Percentiles rank a stretch among this genome's conserved stretches.
Conservation (phyloP, 805 yeast genomes). For the Alloascoidea hylecoeti region DNA sequence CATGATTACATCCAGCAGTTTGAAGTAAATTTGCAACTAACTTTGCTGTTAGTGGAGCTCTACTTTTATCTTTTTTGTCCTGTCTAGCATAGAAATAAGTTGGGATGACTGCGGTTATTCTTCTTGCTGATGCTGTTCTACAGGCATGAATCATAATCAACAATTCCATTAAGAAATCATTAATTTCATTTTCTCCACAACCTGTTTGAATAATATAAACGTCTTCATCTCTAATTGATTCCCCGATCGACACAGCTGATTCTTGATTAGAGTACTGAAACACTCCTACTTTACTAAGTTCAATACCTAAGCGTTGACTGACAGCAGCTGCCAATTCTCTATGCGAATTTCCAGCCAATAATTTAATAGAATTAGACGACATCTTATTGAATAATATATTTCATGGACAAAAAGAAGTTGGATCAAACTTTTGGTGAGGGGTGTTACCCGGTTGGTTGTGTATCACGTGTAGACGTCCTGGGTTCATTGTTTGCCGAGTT, state of each 20-base stretch:
- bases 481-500: too few relatives aligned
- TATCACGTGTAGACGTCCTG: too few relatives aligned
- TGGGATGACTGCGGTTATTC: constrained; percentile 73
- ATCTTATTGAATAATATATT: constrained; percentile 23
- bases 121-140: constrained; percentile 69
- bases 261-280: constrained; percentile 61
- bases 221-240: constrained; percentile 77
- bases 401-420: too few relatives aligned
- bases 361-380: constrained; percentile 62
- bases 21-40: constrained; percentile 71
- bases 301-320: constrained; percentile 43
- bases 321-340: constrained; percentile 59
- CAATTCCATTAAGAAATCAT: constrained; percentile 62
- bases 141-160: constrained; percentile 74
- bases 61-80: constrained; percentile 71
- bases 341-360: constrained; percentile 56
- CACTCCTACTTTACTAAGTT: constrained; percentile 46
- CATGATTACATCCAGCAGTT: constrained; percentile 79
- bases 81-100: constrained; percentile 84
- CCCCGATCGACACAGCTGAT: constrained; percentile 64
- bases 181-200: constrained; percentile 45
- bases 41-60: constrained; percentile 81
- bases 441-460: too few relatives aligned
- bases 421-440: too few relatives aligned
- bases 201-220: constrained; percentile 71